A percentile compares a stretch with the other conserved stretches of the same genome.
These are phyloP conservation scores for Allomyces javanicus DNA, from an alignment of 192 early-diverging fungal genomes.

Conservation along the genomic window DNA sequence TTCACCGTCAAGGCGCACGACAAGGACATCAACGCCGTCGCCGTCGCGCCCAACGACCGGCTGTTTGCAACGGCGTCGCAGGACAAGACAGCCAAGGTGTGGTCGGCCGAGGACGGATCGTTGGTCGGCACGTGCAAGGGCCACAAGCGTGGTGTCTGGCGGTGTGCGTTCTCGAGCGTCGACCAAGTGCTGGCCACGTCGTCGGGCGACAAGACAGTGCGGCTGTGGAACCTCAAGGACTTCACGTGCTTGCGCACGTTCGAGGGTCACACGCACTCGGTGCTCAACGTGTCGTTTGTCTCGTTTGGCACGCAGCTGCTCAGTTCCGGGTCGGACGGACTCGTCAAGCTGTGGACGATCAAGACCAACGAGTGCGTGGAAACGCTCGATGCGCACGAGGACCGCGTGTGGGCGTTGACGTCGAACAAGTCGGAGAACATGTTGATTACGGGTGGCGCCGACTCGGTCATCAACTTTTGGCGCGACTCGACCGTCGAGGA, in stretches of 20 bases:
- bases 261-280: slow-evolving; percentile 95
- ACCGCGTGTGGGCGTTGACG: slow-evolving; percentile 85
- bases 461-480: slow-evolving; percentile 82
- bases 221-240: slow-evolving; percentile 82
- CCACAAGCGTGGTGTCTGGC: slow-evolving; percentile 91
- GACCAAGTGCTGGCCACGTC: slow-evolving; percentile 83
- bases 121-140: slow-evolving; percentile 65
- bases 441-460: slow-evolving; percentile 76
- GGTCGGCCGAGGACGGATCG: slow-evolving; percentile 63
- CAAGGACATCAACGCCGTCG: slow-evolving; percentile 87
- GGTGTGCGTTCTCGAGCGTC: slow-evolving; percentile 78
- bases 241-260: slow-evolving; percentile 76
- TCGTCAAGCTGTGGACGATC: slow-evolving; percentile 93
- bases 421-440: slow-evolving; percentile 36
- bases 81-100: slow-evolving; percentile 88
- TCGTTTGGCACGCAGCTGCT: slow-evolving; percentile 73
- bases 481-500: slow-evolving; percentile 75
- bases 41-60: slow-evolving; percentile 74
- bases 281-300: slow-evolving; percentile 66
- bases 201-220: slow-evolving; percentile 83
- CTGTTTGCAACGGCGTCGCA: slow-evolving; percentile 84
- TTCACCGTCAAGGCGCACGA: slow-evolving; percentile 92
- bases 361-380: slow-evolving; percentile 69
- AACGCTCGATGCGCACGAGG: slow-evolving; percentile 86
- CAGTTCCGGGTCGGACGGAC: slow-evolving; percentile 73